Evolutionary conservation across 2,329 filamentous ascomycete genomes (phyloP).

Genomic region (Zymoseptoria pseudotritici): DNA sequence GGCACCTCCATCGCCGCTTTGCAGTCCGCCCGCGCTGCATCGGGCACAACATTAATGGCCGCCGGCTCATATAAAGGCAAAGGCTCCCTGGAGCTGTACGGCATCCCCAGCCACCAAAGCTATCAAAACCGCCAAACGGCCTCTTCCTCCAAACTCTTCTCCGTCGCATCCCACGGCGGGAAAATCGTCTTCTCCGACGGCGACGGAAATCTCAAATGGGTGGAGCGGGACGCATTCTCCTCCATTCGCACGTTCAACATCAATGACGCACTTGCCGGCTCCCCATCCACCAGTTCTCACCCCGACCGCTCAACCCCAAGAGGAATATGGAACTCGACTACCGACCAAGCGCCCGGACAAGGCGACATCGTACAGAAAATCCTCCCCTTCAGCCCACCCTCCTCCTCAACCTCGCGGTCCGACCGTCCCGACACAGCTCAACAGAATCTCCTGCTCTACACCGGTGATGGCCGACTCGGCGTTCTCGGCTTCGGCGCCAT

Average conservation of each 20-base stretch:
- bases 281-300: not conserved
- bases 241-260: slow-evolving; percentile 52
- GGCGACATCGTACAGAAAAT: slow-evolving; percentile 78
- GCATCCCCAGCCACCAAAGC: slow-evolving; percentile 36
- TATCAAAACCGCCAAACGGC: slow-evolving; percentile 74
- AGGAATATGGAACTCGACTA: slow-evolving; percentile 22
- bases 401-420: not conserved
- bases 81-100: slow-evolving; percentile 83
- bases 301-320: slow-evolving; percentile 13
- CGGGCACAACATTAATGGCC: slow-evolving; percentile 64
- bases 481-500: slow-evolving; percentile 48
- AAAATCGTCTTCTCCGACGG: slow-evolving; percentile 78
- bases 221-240: slow-evolving; percentile 69
- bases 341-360: slow-evolving; percentile 22
- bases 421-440: slow-evolving; percentile 25
- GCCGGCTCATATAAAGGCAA: slow-evolving; percentile 88
- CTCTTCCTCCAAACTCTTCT: slow-evolving; percentile 71
- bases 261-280: slow-evolving; percentile 34
- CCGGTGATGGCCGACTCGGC: slow-evolving; percentile 69
- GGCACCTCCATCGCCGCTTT: slow-evolving; percentile 46
- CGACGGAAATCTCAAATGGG: slow-evolving; percentile 79
- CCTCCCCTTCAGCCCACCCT: slow-evolving; percentile 43
- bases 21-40: slow-evolving; percentile 45
- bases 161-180: slow-evolving; percentile 72
- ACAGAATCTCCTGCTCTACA: slow-evolving; percentile 78